phyloP scores from a whole-genome alignment of 1,284 basidiomycete species.

The Cutaneotrichosporon daszewskae region DNA sequence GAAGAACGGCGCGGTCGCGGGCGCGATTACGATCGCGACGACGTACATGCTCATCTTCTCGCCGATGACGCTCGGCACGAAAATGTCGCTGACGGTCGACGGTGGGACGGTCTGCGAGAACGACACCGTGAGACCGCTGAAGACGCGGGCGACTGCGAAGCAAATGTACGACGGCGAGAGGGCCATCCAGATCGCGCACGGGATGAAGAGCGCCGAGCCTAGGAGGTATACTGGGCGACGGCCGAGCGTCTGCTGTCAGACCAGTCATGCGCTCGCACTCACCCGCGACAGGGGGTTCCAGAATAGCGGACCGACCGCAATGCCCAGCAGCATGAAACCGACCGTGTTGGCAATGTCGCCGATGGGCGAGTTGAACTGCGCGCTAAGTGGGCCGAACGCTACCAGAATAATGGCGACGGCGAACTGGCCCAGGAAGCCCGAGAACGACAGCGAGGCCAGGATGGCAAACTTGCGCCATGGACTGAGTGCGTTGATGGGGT shows the following conservation, averaged over 20 bases:
- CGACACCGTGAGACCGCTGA: constrained; percentile 24
- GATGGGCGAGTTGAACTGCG: constrained; percentile 12
- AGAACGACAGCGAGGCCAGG: constrained; percentile 26
- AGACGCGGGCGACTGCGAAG: constrained; percentile 24
- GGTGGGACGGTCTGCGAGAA: constrained; percentile 34
- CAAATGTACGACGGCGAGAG: constrained; percentile 23
- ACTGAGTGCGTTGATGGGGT: constrained; percentile 32
- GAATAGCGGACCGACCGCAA: constrained; percentile 42
- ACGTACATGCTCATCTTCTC: constrained; percentile 49
- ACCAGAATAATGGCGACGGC: constrained; percentile 5
- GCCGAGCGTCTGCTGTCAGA: constrained; percentile 20
- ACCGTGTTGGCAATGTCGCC: constrained; percentile 39
- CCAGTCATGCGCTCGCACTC: not conserved
- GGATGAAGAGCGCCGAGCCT: constrained; percentile 40
- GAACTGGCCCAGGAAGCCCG: constrained; percentile 38
- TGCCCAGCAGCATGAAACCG: constrained; percentile 43
- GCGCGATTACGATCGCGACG: constrained; percentile 31
- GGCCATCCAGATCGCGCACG: constrained; percentile 40
- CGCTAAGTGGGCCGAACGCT: constrained; percentile 1
- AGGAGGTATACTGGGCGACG: constrained; percentile 42
- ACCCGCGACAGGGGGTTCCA: constrained; percentile 25
- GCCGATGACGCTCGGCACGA: constrained; percentile 33
- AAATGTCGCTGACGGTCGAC: constrained; percentile 31
- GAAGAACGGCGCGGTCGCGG: constrained; percentile 41
- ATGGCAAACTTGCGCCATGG: constrained; percentile 36